Evolutionary conservation across 129 eudicot species (phyloP).

Genomic region (Lactuca saligna): DNA sequence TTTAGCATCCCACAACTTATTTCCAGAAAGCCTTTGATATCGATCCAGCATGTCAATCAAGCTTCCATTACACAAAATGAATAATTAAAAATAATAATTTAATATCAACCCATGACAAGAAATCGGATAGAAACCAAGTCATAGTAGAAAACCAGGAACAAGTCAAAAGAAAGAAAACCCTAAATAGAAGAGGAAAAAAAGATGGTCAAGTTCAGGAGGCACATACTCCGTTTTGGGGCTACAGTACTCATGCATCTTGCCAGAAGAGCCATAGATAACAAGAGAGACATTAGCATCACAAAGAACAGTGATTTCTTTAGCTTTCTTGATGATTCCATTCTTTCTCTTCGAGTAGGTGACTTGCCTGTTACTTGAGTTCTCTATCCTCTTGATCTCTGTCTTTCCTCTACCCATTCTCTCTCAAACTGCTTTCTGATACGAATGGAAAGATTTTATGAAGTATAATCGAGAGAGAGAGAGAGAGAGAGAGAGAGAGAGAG

Average conservation of each 20-base stretch:
- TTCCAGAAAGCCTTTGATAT: slow-evolving; percentile 73
- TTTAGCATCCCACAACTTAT: slow-evolving; percentile 95
- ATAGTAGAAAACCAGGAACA: background rate
- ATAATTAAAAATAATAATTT: background rate
- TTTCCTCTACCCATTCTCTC: slow-evolving; percentile 72
- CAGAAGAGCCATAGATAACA: slow-evolving; percentile 67
- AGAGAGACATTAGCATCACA: slow-evolving; percentile 89
- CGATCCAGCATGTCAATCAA: slow-evolving; percentile 62
- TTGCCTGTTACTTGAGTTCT: slow-evolving; percentile 84
- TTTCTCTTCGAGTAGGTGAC: slow-evolving; percentile 88
- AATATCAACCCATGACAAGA: background rate
- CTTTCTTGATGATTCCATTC: slow-evolving; percentile 86
- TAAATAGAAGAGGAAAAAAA: background rate
- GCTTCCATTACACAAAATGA: slow-evolving; percentile 31
- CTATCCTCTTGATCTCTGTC: slow-evolving; percentile 88
- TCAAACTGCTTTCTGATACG: background rate
- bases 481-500: background rate
- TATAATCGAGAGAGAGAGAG: background rate
- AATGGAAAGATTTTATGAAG: slow-evolving; percentile 14
- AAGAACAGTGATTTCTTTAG: slow-evolving; percentile 86
- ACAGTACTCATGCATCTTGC: slow-evolving; percentile 81
- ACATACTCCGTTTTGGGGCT: slow-evolving; percentile 72
- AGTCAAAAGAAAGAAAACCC: background rate
- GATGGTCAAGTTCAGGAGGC: background rate
- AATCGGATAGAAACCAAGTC: background rate